Conservation (phyloP, 768 basidiomycete species). For the Agrocybe praecox region DNA sequence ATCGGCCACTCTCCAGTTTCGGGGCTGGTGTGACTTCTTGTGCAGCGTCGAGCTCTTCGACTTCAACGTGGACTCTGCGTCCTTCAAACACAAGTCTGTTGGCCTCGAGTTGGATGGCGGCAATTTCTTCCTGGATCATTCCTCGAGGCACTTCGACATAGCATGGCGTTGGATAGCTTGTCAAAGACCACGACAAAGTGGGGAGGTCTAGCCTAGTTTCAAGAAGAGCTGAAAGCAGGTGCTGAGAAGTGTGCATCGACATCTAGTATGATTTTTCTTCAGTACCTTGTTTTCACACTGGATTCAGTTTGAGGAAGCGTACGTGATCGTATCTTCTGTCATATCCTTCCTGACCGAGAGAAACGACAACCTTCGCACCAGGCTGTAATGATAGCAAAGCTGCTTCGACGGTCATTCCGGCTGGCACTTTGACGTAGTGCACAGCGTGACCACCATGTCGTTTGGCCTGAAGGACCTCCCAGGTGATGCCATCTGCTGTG, state of each 20-base stretch:
- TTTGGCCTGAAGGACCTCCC: conserved; percentile 67
- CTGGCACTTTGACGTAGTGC: conserved; percentile 61
- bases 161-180: conserved; percentile 63
- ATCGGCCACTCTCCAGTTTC: conserved; percentile 47
- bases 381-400: conserved; percentile 50
- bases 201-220: conserved; percentile 63
- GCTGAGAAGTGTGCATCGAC: conserved; percentile 86
- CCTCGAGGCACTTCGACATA: conserved; percentile 79
- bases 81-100: conserved; percentile 74
- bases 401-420: conserved; percentile 35
- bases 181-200: conserved; percentile 84
- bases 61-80: conserved; percentile 70
- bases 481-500: conserved; percentile 43
- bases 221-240: conserved; percentile 79
- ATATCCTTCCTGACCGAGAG: conserved; percentile 61
- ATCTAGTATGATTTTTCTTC: conserved; percentile 44
- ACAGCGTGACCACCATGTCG: conserved; percentile 74
- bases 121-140: conserved; percentile 65
- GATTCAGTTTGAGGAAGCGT: conserved; percentile 22
- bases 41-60: conserved; percentile 59
- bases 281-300: not conserved
- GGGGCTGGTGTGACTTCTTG: conserved; percentile 29
- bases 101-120: conserved; percentile 58
- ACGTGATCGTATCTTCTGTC: conserved; percentile 76
- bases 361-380: conserved; percentile 52